These are phyloP conservation scores for Aspergillus fischeri DNA, from an alignment of 2,329 filamentous ascomycete species.

Conservation along the genomic window DNA sequence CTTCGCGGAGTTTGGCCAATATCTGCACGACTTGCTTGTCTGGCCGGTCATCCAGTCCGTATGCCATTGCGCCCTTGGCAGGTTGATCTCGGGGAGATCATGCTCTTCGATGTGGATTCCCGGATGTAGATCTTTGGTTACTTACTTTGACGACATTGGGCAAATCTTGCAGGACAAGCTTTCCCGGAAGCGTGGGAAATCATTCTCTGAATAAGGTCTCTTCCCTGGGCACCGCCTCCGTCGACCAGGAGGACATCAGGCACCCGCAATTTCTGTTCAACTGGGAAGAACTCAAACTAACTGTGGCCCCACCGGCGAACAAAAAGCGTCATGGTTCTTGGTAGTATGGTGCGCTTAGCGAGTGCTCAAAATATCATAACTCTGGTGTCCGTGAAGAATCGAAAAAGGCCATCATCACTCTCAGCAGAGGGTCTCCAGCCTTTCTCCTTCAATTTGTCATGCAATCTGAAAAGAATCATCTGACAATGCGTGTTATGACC, in stretches of 20 bases:
- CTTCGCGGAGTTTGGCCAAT: too few species aligned
- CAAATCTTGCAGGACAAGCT: constrained; percentile 36
- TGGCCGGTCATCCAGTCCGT: constrained; percentile 26
- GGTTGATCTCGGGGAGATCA: constrained; percentile 19
- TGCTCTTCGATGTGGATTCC: constrained; percentile 3
- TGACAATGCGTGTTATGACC: too few species aligned
- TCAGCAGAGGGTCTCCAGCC: constrained; percentile 27
- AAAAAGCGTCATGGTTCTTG: constrained; percentile 18
- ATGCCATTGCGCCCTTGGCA: constrained; percentile 19
- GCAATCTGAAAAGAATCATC: background rate
- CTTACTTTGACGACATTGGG: constrained; percentile 28
- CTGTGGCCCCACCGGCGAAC: background rate
- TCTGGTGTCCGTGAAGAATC: constrained; percentile 20
- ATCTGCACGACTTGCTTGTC: constrained; percentile 13
- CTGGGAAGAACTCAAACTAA: constrained; percentile 19
- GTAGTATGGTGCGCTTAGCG: constrained; percentile 15
- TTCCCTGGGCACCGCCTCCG: constrained; percentile 35
- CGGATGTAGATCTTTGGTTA: constrained; percentile 9
- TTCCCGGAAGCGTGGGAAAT: constrained; percentile 24
- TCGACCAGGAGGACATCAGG: constrained; percentile 28
- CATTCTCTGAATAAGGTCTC: constrained; percentile 29
- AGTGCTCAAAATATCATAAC: constrained; percentile 24
- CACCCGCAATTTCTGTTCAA: constrained; percentile 5
- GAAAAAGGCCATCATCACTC: constrained; percentile 25
- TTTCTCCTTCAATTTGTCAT: constrained; percentile 24